Conservation (phyloP, 148 eudicot species). For the Vaccinium darrowii region DNA sequence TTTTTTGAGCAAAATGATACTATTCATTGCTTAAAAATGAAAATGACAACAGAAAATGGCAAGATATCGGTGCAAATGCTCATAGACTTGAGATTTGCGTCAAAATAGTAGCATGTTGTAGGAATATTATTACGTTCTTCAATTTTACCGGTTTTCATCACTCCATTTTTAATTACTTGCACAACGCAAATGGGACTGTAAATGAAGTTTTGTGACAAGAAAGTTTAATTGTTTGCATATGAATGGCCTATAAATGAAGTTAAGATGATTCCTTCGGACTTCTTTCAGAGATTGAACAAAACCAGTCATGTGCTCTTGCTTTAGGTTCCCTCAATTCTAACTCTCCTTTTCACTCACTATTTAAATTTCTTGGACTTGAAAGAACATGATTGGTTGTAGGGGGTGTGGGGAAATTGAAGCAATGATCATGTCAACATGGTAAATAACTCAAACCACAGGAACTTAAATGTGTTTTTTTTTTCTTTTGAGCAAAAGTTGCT, state of each 20-base stretch:
- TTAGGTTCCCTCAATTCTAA: not conserved
- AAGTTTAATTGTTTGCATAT: not conserved
- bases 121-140: not conserved
- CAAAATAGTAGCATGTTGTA: not conserved
- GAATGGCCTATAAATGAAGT: not conserved
- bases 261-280: not conserved
- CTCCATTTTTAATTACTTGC: not conserved
- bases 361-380: not conserved
- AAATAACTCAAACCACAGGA: not conserved
- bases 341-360: not conserved
- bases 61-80: too few species aligned
- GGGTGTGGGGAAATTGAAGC: not conserved
- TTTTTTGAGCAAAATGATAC: too few species aligned
- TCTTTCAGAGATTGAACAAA: not conserved
- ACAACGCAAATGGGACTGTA: not conserved
- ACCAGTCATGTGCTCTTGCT: slow-evolving; percentile 2
- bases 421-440: not conserved
- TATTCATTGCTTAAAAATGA: too few species aligned
- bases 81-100: not conserved
- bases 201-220: not conserved
- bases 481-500: too few species aligned
- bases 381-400: not conserved
- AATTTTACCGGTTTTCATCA: not conserved
- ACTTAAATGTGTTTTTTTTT: not conserved
- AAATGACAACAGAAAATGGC: too few species aligned